Conservation (phyloP, 176 grass and related monocot species). For the Avena sativa region DNA sequence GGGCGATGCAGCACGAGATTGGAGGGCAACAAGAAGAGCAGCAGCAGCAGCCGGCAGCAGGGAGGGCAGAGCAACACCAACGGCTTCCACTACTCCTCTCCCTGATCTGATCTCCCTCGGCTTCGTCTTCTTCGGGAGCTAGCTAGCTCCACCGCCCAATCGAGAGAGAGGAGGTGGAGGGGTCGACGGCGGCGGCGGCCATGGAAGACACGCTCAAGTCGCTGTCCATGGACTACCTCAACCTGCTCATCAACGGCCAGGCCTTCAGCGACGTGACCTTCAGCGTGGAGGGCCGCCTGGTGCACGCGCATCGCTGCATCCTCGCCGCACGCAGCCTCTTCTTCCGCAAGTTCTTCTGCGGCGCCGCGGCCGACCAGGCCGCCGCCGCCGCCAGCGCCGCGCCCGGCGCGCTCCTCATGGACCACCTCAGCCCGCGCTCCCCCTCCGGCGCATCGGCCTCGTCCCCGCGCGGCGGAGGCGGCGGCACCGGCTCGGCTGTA, state of each 20-base stretch:
- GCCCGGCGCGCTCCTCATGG: conserved; percentile 42
- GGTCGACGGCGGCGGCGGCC: conserved; percentile 13
- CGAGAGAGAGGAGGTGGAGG: conserved; percentile 25
- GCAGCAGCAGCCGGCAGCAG: conserved; percentile 41
- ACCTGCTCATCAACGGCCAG: conserved; percentile 97
- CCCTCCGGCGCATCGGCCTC: conserved; percentile 67
- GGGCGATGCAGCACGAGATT: conserved; percentile 49
- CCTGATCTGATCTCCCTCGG: conserved; percentile 11
- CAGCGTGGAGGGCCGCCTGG: conserved; percentile 90
- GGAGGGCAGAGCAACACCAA: conserved; percentile 42
- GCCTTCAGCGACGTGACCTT: conserved; percentile 99
- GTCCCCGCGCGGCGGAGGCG: conserved; percentile 49
- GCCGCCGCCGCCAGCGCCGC: neutral
- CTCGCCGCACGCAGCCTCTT: conserved; percentile 95
- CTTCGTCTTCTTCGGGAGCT: neutral
- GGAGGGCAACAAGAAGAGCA: conserved; percentile 48
- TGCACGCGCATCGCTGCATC: conserved; percentile 99
- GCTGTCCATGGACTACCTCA: conserved; percentile 96
- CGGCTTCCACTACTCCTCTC: conserved; percentile 48
- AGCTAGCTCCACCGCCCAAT: conserved; percentile 32
- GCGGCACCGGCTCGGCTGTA: neutral
- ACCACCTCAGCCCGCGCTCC: conserved; percentile 67
- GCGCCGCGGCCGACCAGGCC: conserved; percentile 54
- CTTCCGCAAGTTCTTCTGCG: conserved; percentile 98
- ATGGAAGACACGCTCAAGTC: conserved; percentile 97